These are phyloP conservation scores for Termitomyces sp. DNA, from an alignment of 768 basidiomycete species.

Conservation along the genomic window DNA sequence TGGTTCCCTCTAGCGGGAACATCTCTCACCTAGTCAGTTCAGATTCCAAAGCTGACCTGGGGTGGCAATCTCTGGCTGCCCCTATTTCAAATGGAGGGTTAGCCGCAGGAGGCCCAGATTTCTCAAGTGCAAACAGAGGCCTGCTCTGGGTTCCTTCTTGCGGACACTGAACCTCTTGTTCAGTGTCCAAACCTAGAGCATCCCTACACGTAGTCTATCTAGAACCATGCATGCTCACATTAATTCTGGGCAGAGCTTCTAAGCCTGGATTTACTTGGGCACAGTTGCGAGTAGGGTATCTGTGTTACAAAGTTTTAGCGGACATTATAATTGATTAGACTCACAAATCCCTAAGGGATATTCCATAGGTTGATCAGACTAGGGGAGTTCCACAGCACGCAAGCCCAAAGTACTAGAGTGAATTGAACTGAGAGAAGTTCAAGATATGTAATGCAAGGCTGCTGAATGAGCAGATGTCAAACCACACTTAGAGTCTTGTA, in stretches of 20 bases:
- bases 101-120: not conserved
- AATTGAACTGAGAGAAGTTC: not conserved
- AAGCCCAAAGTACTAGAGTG: not conserved
- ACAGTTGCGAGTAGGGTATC: not conserved
- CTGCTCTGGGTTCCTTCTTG: too few relatives aligned
- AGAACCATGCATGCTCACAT: not conserved
- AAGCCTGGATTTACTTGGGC: accelerated
- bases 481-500: too few relatives aligned
- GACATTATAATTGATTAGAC: too few relatives aligned
- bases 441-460: not conserved
- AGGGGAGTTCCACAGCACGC: not conserved
- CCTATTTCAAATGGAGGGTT: accelerated
- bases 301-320: too few relatives aligned
- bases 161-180: accelerated
- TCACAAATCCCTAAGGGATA: too few relatives aligned
- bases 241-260: not conserved
- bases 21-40: too few relatives aligned
- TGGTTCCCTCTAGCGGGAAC: too few relatives aligned
- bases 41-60: too few relatives aligned
- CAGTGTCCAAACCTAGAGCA: not conserved
- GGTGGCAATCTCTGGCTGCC: not conserved
- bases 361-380: not conserved
- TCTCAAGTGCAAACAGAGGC: not conserved
- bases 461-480: not conserved
- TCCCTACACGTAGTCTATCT: not conserved